These are phyloP conservation scores for Psilocybe tampanensis DNA, from an alignment of 768 basidiomycete species.

Conservation along the genomic window DNA sequence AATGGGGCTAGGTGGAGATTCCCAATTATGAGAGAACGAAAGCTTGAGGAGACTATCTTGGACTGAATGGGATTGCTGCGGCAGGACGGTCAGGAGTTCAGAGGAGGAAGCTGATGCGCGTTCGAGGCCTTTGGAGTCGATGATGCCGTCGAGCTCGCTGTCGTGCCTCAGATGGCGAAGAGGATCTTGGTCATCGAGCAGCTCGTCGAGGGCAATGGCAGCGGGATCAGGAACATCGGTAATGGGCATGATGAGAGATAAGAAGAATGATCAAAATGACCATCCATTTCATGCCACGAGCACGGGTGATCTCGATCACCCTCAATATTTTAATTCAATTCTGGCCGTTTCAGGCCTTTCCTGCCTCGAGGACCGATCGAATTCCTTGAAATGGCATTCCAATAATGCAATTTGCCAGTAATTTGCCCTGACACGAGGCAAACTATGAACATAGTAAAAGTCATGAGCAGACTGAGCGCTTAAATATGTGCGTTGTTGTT, in stretches of 20 bases:
- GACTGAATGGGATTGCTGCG: constrained; percentile 55
- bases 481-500: too few relatives aligned
- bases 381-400: too few relatives aligned
- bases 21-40: constrained; percentile 33
- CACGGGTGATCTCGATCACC: too few relatives aligned
- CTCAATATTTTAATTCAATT: too few relatives aligned
- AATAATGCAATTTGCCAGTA: too few relatives aligned
- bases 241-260: constrained; percentile 10
- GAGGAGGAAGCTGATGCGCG: constrained; percentile 27
- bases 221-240: neutral
- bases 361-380: too few relatives aligned
- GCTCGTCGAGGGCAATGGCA: constrained; percentile 50
- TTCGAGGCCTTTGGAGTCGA: constrained; percentile 25
- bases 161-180: constrained; percentile 59
- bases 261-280: constrained; percentile 3
- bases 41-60: constrained; percentile 50
- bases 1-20: constrained; percentile 30
- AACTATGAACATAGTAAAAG: too few relatives aligned
- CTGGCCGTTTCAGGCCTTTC: too few relatives aligned
- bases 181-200: constrained; percentile 57
- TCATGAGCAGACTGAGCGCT: neutral
- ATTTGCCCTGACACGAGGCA: too few relatives aligned
- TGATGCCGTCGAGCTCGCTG: constrained; percentile 32
- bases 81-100: constrained; percentile 43
- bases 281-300: too few relatives aligned